Base-by-base conservation (phyloP, 768 basidiomycete species). In the Hortiboletus campestris region DNA sequence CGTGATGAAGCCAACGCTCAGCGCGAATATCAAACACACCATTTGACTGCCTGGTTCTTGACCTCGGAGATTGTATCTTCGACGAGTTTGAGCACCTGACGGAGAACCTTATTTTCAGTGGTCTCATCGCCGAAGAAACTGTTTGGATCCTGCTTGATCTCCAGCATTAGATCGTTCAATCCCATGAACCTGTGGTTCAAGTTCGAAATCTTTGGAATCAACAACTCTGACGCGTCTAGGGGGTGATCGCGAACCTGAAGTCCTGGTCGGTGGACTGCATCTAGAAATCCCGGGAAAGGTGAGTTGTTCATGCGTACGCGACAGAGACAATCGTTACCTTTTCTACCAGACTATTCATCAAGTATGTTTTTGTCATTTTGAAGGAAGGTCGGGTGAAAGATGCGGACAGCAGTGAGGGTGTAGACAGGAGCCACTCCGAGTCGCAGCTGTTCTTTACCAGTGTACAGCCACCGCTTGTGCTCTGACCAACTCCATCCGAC, bases 11-110 rank as follows among this genome's bases (percentile, higher is more conserved):
- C 19, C 14, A 44, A 20, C 1, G 25, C 20, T 17, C 34, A 20
- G 32, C 51, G 12, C 12, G 34, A 22, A 48, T 19, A 25, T 39
- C 2, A 36, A n/a, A 46, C 34, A 69, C 63, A 91, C 96, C 94
- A 95, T 76, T 95, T 94, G 12, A 97, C 96, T 2, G 94, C 93
- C 70, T 92, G 89, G 67, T 97, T 97, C 79, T 98, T 98, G 60
- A 98, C 97, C 77, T 99, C 97, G 9, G 94, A 94, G 62, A 95
- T 98, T 73, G 88, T 89, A 75, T 99, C 97, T 67, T 91, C 89
- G 6, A 98, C 88, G 19, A 98, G 81, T 34, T 84, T 78, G 41
- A 98, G 78, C 1, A 98, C 94, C 69, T 89, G 85, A 40, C 83
- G 84, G 45, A 96, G 79, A 48, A 96, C 85, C 68, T 89, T 90